Evolutionary conservation across 306 rosid genomes (phyloP).

Genomic region (Arachis hypogaea): DNA sequence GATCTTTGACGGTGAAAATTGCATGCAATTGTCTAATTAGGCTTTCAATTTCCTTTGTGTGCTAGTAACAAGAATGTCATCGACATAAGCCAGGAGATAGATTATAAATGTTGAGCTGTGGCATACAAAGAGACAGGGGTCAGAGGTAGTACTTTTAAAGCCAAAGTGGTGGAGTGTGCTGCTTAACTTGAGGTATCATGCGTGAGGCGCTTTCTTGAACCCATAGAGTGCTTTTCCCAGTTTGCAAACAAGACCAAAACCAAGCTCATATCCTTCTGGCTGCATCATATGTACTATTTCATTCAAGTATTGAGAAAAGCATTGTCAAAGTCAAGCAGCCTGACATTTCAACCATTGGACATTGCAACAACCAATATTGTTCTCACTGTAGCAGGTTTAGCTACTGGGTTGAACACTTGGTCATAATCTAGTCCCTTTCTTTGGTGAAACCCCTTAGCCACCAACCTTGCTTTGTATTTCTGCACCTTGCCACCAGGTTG

Average conservation of each 20-base stretch:
- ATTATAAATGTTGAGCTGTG: not conserved
- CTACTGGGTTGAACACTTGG: no score
- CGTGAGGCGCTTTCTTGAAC: not conserved
- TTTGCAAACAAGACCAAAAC: not conserved
- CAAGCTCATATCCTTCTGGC: not conserved
- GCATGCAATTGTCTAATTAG: not conserved
- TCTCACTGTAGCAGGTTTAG: no score
- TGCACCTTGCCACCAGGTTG: no score
- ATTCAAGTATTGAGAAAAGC: not conserved
- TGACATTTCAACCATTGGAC: no score
- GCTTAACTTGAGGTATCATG: no score
- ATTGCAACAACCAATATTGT: no score
- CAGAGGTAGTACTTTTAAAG: not conserved
- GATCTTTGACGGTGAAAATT: not conserved
- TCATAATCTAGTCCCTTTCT: no score
- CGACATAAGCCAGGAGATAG: not conserved
- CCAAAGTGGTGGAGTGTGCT: not conserved
- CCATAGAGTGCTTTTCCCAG: not conserved
- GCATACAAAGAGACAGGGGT: not conserved
- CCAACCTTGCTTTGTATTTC: no score
- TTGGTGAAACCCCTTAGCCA: no score
- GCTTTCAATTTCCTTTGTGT: fast-evolving
- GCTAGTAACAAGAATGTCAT: not conserved
- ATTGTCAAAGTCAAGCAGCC: not conserved
- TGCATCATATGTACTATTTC: not conserved